Evolutionary conservation across 164 flowering plant species (phyloP).

Genomic region (Annona cherimola): DNA sequence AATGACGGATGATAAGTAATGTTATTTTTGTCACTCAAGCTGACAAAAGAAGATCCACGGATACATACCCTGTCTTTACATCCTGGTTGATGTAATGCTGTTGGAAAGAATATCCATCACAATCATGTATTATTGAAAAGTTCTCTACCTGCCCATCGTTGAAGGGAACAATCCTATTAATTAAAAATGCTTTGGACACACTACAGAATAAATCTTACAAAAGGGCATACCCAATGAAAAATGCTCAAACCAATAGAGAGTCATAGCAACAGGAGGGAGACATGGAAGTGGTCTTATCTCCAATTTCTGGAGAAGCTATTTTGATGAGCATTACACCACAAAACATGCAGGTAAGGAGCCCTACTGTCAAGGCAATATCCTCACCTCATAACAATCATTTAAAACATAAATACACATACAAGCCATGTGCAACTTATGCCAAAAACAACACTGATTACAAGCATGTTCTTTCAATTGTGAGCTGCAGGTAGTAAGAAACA

Average conservation of each 20-base stretch:
- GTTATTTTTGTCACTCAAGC: not conserved
- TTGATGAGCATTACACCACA: no score
- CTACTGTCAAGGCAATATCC: no score
- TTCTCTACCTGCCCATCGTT: constrained; percentile 49
- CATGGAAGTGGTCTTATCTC: not conserved
- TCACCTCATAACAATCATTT: no score
- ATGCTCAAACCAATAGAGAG: not conserved
- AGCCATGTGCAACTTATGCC: no score
- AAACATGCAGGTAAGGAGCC: no score
- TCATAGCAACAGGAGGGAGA: no score
- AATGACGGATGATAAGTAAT: not conserved
- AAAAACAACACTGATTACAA: no score
- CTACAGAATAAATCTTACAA: no score
- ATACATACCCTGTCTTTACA: constrained; percentile 36
- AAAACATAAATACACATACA: no score
- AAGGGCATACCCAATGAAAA: not conserved
- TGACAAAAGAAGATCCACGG: not conserved
- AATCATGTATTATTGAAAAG: constrained; percentile 55
- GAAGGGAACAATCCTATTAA: not conserved
- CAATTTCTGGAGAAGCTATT: not conserved
- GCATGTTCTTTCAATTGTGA: no score
- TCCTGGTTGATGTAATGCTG: constrained; percentile 46
- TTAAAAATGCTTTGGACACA: not conserved
- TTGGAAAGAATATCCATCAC: constrained; percentile 55
- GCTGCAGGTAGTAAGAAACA: no score